Evolutionary conservation across 2,329 filamentous ascomycete species (phyloP).

Genomic region (Mycosphaerella sp.): DNA sequence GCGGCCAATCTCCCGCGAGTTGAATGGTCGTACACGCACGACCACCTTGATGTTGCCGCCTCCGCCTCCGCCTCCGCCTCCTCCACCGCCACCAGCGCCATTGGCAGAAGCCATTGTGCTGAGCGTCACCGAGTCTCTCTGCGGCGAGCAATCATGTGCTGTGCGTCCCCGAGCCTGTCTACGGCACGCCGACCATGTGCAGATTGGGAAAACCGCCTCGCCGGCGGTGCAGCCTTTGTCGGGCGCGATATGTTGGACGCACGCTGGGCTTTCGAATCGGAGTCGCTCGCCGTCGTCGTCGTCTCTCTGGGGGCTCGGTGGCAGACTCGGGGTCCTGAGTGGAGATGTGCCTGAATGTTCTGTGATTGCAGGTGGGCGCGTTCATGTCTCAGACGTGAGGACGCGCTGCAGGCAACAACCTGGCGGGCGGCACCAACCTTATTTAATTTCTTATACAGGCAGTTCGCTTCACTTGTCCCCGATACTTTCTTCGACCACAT

Average conservation of each 20-base stretch:
- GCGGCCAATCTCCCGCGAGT: constrained; percentile 75
- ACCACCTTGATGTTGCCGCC: constrained; percentile 99
- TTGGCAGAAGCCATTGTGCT: constrained; percentile 24
- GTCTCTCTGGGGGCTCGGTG: neutral
- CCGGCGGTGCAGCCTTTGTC: neutral
- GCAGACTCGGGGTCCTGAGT: neutral
- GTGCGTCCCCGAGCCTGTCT: constrained; percentile 2
- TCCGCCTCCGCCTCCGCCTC: constrained; percentile 48
- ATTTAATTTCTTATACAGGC: neutral
- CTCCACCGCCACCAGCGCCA: constrained; percentile 44
- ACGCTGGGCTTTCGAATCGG: neutral
- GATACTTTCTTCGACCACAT: neutral
- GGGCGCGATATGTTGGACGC: neutral
- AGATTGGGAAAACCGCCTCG: neutral
- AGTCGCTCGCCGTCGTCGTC: neutral
- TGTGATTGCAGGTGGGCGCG: neutral
- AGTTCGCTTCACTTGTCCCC: no score
- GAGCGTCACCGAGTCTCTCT: constrained; percentile 4
- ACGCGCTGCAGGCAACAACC: no score
- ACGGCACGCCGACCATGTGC: constrained; percentile 5
- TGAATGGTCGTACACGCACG: constrained; percentile 93
- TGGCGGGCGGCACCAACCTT: neutral
- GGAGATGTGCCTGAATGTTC: neutral
- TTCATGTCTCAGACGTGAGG: neutral
- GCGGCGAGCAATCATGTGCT: constrained; percentile 6